Conservation (phyloP, 495 filamentous ascomycete species). For the Cercophora sp. region DNA sequence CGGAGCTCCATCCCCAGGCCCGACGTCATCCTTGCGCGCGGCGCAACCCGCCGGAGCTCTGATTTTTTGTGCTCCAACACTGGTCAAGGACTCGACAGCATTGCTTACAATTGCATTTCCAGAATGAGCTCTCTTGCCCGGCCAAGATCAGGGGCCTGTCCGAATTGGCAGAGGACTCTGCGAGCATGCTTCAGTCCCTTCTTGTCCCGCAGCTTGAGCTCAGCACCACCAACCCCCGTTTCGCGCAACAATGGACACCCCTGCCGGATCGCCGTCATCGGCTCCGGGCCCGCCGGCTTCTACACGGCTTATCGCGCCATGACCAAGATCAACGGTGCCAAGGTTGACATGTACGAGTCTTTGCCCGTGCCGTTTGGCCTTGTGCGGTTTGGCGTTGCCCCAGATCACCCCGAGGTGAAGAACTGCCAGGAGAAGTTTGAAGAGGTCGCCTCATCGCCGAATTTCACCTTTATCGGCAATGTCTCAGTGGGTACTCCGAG, state of each 20-base stretch:
- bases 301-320: slow-evolving; percentile 86
- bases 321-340: slow-evolving; percentile 61
- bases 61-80: not conserved
- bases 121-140: not conserved
- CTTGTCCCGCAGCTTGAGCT: slow-evolving; percentile 20
- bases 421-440: slow-evolving; percentile 93
- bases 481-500: slow-evolving; percentile 64
- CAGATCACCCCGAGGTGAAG: slow-evolving; percentile 98
- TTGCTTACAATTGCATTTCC: not conserved
- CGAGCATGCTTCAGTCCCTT: slow-evolving; percentile 2
- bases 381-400: slow-evolving; percentile 89
- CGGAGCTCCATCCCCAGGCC: not conserved
- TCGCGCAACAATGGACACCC: slow-evolving; percentile 42
- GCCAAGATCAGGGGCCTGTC: not conserved
- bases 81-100: too few relatives aligned
- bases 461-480: slow-evolving; percentile 92
- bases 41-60: not conserved
- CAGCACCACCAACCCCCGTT: not conserved
- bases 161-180: slow-evolving; percentile 1
- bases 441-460: slow-evolving; percentile 72
- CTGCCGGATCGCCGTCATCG: slow-evolving; percentile 80
- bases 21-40: not conserved
- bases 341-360: slow-evolving; percentile 94
- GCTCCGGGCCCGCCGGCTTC: slow-evolving; percentile 94
- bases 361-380: slow-evolving; percentile 90